Conservation (phyloP, 108 stramenopile genomes). For the Fistulifera pelliculosa region DNA sequence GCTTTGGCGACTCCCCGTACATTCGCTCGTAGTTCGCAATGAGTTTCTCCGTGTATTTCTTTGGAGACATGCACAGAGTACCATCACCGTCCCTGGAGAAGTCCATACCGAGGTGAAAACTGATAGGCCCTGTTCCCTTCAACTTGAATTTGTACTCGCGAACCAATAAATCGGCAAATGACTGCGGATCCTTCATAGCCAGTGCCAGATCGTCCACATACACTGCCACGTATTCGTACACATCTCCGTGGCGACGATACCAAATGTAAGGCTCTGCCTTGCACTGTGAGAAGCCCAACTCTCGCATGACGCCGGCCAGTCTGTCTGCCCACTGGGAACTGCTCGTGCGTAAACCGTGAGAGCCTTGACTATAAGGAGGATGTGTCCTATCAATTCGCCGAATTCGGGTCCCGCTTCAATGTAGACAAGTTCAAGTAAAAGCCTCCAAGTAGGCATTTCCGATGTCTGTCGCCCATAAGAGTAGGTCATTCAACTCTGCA, state of each 20-base stretch:
- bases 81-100: slow-evolving; percentile 6
- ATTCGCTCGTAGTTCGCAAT: slow-evolving; percentile 9
- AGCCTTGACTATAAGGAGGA: slow-evolving; percentile 12
- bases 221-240: slow-evolving; percentile 6
- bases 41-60: slow-evolving; percentile 6
- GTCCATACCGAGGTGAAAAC: slow-evolving; percentile 7
- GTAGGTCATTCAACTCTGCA: slow-evolving; percentile 12
- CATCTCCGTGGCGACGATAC: slow-evolving; percentile 6
- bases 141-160: slow-evolving; percentile 4
- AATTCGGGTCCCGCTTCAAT: slow-evolving; percentile 19
- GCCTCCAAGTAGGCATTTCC: slow-evolving; percentile 21
- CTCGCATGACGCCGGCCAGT: slow-evolving; percentile 10
- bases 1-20: slow-evolving; percentile 21
- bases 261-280: slow-evolving; percentile 30
- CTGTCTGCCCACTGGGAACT: not conserved
- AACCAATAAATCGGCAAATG: slow-evolving; percentile 4
- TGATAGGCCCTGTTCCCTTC: not conserved
- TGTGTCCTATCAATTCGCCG: slow-evolving; percentile 8
- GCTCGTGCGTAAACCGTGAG: slow-evolving; percentile 14
- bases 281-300: slow-evolving; percentile 24
- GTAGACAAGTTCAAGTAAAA: slow-evolving; percentile 13
- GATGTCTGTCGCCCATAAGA: slow-evolving; percentile 10
- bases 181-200: slow-evolving; percentile 14
- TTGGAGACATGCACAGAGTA: not conserved
- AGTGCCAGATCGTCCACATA: slow-evolving; percentile 8